These are phyloP conservation scores for Kappamyces sp. DNA, from an alignment of 192 early-diverging fungal species.

Conservation along the genomic window DNA sequence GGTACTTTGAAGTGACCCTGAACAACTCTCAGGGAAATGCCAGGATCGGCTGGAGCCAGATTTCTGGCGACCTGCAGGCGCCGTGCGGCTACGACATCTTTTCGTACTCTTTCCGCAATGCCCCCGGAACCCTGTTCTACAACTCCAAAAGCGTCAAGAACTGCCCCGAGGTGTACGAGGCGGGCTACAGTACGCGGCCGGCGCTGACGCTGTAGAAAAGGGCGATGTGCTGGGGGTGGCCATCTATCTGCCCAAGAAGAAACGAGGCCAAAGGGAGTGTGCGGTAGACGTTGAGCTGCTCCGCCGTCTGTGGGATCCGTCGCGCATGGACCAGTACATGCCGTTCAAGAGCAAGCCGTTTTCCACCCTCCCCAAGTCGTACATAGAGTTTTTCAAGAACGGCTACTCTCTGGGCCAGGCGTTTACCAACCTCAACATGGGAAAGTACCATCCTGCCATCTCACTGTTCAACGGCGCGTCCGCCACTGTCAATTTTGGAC, in stretches of 20 bases:
- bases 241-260: conserved; percentile 11
- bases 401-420: conserved; percentile 59
- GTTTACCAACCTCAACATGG: conserved; percentile 44
- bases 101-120: conserved; percentile 61
- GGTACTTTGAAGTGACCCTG: conserved; percentile 68
- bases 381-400: conserved; percentile 38
- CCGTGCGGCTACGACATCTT: conserved; percentile 71
- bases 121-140: conserved; percentile 67
- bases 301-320: conserved; percentile 5
- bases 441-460: conserved; percentile 72
- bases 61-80: conserved; percentile 68
- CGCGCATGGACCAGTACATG: background rate
- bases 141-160: conserved; percentile 21
- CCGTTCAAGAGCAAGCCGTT: background rate
- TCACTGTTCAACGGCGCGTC: conserved; percentile 61
- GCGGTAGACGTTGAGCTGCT: conserved; percentile 12
- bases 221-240: conserved; percentile 4
- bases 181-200: conserved; percentile 32
- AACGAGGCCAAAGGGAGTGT: background rate
- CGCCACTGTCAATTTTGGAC: conserved; percentile 63
- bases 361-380: background rate
- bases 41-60: conserved; percentile 72
- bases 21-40: conserved; percentile 49
- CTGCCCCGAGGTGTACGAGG: conserved; percentile 17
- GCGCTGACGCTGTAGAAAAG: conserved; percentile 2